Percentiles rank a stretch among this genome's conserved stretches.
phyloP scores from a whole-genome alignment of 208 protist species.

The Leishmania guyanensis region DNA sequence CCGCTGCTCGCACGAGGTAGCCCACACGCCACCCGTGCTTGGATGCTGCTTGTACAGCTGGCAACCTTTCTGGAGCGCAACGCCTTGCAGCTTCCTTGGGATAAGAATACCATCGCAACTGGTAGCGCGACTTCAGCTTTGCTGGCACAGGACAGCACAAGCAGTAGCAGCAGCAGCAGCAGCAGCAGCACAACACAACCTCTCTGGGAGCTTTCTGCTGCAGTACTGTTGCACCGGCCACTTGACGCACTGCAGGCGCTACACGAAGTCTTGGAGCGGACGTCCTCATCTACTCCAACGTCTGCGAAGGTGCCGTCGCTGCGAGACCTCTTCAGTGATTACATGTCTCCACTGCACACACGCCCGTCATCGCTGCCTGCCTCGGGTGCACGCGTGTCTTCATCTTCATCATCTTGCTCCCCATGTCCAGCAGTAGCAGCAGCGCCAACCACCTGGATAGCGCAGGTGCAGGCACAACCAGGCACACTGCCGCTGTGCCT shows the following conservation, averaged over 20 bases:
- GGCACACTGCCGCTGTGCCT: conserved; percentile 25
- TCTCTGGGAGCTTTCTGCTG: conserved; percentile 28
- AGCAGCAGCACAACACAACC: not conserved
- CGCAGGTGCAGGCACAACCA: conserved; percentile 1
- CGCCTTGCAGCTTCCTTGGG: conserved; percentile 12
- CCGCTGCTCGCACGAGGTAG: conserved; percentile 3
- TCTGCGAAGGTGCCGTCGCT: conserved; percentile 1
- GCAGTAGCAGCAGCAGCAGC: not conserved
- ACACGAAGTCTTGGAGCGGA: not conserved
- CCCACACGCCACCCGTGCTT: conserved; percentile 23
- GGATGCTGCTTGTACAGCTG: conserved; percentile 20
- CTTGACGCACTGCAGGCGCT: conserved; percentile 10
- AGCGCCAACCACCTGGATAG: not conserved
- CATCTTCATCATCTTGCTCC: not conserved
- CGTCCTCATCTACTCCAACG: not conserved
- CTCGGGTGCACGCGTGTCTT: not conserved
- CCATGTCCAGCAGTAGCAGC: not conserved
- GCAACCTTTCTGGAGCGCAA: conserved; percentile 17
- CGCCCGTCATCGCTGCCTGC: not conserved
- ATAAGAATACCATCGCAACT: not conserved
- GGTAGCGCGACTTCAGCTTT: not conserved
- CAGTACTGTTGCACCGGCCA: conserved; percentile 10
- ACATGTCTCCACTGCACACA: not conserved
- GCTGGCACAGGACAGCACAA: not conserved
- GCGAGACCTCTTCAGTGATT: conserved; percentile 7